These are phyloP conservation scores for Candida piceae DNA, from an alignment of 805 yeast genomes.

Conservation along the genomic window DNA sequence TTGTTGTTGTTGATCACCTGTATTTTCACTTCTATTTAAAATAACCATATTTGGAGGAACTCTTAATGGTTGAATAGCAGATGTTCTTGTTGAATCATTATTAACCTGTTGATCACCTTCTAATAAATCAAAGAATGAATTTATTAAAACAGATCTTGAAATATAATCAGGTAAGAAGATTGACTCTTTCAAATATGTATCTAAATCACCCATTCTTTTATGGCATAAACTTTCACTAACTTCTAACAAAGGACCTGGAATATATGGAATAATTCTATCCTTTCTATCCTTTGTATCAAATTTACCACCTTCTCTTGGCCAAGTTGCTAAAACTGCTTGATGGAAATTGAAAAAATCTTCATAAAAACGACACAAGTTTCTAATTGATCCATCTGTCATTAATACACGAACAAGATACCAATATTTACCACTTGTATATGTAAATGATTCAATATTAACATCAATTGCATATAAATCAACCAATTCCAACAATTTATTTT, in stretches of 20 bases:
- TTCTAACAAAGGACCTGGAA: conserved; percentile 92
- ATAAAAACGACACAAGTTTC: conserved; percentile 81
- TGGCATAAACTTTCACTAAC: conserved; percentile 71
- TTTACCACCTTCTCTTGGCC: conserved; percentile 91
- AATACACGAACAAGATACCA: conserved; percentile 76
- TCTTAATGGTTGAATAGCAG: conserved; percentile 25
- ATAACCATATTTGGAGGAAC: conserved; percentile 28
- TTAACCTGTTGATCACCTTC: conserved; percentile 55
- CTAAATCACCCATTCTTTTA: conserved; percentile 49
- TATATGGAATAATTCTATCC: conserved; percentile 80
- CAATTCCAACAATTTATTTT: conserved; percentile 5
- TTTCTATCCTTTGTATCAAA: conserved; percentile 66
- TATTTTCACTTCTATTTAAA: conserved; percentile 17
- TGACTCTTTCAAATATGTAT: conserved; percentile 47
- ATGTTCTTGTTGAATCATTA: conserved; percentile 6
- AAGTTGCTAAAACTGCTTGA: conserved; percentile 70
- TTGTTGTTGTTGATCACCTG: conserved; percentile 6
- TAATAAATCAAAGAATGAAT: conserved; percentile 61
- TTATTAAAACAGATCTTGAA: conserved; percentile 62
- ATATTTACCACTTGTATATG: conserved; percentile 78
- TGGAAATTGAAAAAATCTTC: conserved; percentile 96
- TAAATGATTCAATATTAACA: conserved; percentile 76
- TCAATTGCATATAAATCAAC: conserved; percentile 36
- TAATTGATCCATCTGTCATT: conserved; percentile 58
- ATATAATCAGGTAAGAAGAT: conserved; percentile 73